Base-by-base conservation (phyloP, 345 rosid genomes). In the Euphorbia peplus region DNA sequence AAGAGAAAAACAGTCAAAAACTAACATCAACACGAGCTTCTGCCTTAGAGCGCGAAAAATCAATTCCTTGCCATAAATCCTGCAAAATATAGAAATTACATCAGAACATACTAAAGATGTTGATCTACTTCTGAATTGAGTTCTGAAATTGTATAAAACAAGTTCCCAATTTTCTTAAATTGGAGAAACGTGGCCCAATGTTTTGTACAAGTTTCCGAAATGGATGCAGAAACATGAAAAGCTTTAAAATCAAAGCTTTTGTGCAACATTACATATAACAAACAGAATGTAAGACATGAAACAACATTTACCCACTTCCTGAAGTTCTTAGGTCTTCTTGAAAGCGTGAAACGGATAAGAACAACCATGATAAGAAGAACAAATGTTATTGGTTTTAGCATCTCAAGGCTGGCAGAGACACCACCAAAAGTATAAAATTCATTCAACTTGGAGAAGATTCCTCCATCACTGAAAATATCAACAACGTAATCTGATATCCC, bases 11-110 rank as follows among this genome's bases (percentile, higher is more conserved):
- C 26, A 18, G n/a, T 44, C 18, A 60, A 41, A 78, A 67, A 80
- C 93, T 83, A 66, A 90, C 97, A 70, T 92, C 98, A 82, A 92
- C 98, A 76, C 97, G 97, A 73, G 98, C 98, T 87, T 92, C 97
- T 57, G 97, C 93, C 87, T 92, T 92, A 72, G 98, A 92, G 68
- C 86, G 90, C 73, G 98, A 88, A 84, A 92, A 92, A 64, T 90
- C 93, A 82, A 90, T 90, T 60, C 98, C 98, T 84, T 87, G 95
- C 98, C 97, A 92, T 53, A 92, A 78, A 72, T 90, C 98, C 98
- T 92, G 83, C 74, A 79, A 71, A 76, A 62, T 60, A 58, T 48
- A 29, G 59, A 74, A 44, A 63, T 21, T 57, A 24, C 7, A 60
- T 81, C 32, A 64, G 64, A 47, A 63, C 16, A 70, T 32, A 32